Evolutionary conservation across 768 basidiomycete genomes (phyloP), one percentile per base, ranked within the genome.

Genomic region (Calocybe gangraenosa): DNA sequence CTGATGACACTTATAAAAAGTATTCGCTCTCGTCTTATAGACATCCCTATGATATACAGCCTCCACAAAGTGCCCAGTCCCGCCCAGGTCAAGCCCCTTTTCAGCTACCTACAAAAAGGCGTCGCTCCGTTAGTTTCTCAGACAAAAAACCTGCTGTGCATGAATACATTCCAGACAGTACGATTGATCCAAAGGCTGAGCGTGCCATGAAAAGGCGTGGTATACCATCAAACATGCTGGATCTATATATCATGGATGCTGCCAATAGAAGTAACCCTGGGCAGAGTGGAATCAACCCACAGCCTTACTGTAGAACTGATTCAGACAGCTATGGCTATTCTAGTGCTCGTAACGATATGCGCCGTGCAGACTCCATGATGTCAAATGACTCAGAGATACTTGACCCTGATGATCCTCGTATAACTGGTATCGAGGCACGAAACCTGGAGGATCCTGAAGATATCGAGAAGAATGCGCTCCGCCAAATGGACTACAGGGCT

Each of bases 331-430:
- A 50, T 9, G 49, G 33, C 19, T 61, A 55, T 39, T 57, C 56
- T 21, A 54, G 51, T 38, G 55, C 44, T 30, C 61, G 60, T 40
- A 52, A 58, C 28, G 53, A 56, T 39, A 63, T 68, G 54, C 58
- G 64, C 20, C 69, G 77, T 23, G 49, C 48, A 19, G 66, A 74
- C 49, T 79, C 82, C 1, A 60, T 65, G 39, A 61, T 44, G 18
- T 69, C 70, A 14, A 46, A 52, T 32, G 64, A 69, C 37, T 79
- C 78, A 15, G 77, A 82, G 13, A 45, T 76, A 7, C 62, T 84
- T 31, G 88, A 91, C 57, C 74, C 78, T 14, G 84, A 90, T 52
- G 87, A 90, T 61, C 86, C 85, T 40, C 70, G 74, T 34, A 66
- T 87, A 18, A 87, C 82, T 35, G 83, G 82, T 4, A 61, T 74